Evolutionary conservation across 352 stramenopile genomes (phyloP).

Genomic region (Globisporangium recalcitrans): DNA sequence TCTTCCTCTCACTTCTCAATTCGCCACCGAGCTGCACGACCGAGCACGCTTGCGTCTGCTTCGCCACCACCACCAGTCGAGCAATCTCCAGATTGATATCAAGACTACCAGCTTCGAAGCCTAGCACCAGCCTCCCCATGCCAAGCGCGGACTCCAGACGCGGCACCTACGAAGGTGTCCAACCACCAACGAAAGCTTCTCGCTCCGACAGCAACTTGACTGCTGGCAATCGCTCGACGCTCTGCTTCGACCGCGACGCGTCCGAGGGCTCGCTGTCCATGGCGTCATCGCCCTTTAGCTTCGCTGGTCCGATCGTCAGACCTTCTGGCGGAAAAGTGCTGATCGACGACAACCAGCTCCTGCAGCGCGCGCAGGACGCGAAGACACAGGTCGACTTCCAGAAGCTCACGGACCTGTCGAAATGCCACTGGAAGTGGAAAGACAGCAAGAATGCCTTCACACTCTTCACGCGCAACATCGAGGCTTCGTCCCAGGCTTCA

Average conservation of each 20-base stretch:
- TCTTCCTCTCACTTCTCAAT: conserved; percentile 1
- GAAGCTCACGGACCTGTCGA: conserved; percentile 13
- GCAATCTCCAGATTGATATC: not conserved
- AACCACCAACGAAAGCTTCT: not conserved
- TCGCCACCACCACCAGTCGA: not conserved
- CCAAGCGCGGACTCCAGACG: not conserved
- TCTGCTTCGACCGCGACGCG: not conserved
- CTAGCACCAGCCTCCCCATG: not conserved
- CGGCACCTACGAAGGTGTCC: not conserved
- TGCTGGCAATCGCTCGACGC: not conserved
- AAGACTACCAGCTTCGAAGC: too few relatives aligned
- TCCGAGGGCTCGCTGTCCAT: not conserved
- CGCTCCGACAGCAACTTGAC: not conserved
- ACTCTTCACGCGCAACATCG: conserved; percentile 10
- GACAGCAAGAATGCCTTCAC: conserved; percentile 27
- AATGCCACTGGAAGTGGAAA: conserved; percentile 18
- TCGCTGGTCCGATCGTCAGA: conserved; percentile 1
- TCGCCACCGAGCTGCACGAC: not conserved
- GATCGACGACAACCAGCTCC: conserved; percentile 28
- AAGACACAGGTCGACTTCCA: conserved; percentile 22
- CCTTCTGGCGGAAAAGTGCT: conserved; percentile 15
- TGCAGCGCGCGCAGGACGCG: conserved; percentile 21
- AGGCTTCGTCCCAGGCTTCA: not conserved
- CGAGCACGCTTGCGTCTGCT: not conserved
- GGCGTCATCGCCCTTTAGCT: not conserved